Evolutionary conservation across 768 basidiomycete genomes (phyloP).

Genomic region (Holtermannia corniformis): DNA sequence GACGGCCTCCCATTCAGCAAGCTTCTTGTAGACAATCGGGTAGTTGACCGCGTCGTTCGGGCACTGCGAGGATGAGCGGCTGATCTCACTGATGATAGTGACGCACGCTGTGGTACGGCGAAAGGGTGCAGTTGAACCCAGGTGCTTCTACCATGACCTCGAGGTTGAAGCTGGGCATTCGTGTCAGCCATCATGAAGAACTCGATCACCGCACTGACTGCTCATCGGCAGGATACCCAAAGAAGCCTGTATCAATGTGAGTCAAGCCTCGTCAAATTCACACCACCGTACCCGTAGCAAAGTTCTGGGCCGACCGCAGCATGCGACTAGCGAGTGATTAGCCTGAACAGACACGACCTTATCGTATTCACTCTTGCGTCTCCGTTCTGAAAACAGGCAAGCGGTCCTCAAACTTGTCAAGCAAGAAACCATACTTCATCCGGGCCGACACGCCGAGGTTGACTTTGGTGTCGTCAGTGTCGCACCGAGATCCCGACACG

Average conservation of each 20-base stretch:
- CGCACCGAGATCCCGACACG: background rate
- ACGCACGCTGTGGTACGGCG: slow-evolving; percentile 62
- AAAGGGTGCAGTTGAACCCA: slow-evolving; percentile 71
- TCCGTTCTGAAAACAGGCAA: slow-evolving; percentile 73
- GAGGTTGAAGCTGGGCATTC: slow-evolving; percentile 51
- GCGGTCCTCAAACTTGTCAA: slow-evolving; percentile 59
- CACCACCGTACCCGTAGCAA: slow-evolving; percentile 47
- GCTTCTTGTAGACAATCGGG: slow-evolving; percentile 10
- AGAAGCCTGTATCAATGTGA: slow-evolving; percentile 54
- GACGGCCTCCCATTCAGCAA: slow-evolving; percentile 54
- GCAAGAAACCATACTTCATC: slow-evolving; percentile 61
- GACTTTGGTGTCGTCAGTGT: slow-evolving; percentile 33
- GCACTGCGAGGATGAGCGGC: slow-evolving; percentile 34
- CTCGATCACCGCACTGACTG: no score
- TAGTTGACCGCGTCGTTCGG: slow-evolving; percentile 19
- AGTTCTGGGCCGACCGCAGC: slow-evolving; percentile 45
- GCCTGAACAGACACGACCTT: background rate
- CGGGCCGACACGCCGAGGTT: slow-evolving; percentile 62
- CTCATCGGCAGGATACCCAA: slow-evolving; percentile 56
- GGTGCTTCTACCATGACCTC: slow-evolving; percentile 61
- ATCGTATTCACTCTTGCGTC: slow-evolving; percentile 49
- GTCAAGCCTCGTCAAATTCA: background rate
- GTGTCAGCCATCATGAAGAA: background rate
- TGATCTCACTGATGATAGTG: background rate
- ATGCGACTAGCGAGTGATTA: slow-evolving; percentile 46